Base-by-base conservation (phyloP, 2,329 filamentous ascomycete species). In the Ceratocystis smalleyi region DNA sequence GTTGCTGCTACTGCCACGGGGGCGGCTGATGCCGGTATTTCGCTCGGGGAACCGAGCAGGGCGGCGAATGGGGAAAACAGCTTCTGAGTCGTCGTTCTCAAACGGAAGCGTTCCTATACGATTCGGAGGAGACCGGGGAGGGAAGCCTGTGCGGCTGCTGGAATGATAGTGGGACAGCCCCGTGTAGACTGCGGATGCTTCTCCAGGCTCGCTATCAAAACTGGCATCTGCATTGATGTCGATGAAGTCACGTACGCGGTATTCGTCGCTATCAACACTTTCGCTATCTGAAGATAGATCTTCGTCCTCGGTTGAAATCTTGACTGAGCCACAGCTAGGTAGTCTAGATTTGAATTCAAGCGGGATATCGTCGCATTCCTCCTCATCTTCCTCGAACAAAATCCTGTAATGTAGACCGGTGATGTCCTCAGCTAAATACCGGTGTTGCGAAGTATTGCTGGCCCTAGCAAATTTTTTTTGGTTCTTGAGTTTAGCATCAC, bases 101-200 rank as follows among this genome's bases (percentile, higher is more conserved):
- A 83, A 82, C 10, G 80, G 79, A 1, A 83, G 73, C 1, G 77
- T 72, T 63, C 81, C 80, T 62, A 83, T 81, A 66, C 79, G 77
- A 70, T 81, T 78, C 5, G 78, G 77, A 8, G 78, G 66, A 43
- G 32, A 63, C 43, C 24, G 62, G 19, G 62, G 62, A 27, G 30
- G 62, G 7, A 22, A n/a, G 17, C 47, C 51, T 15, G 35, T 40
- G 10, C 19, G 32, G 24, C 15, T 43, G n/a, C n/a, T 35, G 22
- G 22, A 27, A 7, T 7, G 6, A 45, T 35, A 35, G 8, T 32
- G 27, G 43, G 54, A 24, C 47, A 51, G 6, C 5, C 35, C 61
- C 2, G 32, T 35, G 45, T 51, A 62, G n/a, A 54, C 43, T 32
- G 6, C 30, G 35, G 24, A 32, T 22, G 27, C 54, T 32, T 60